Evolutionary conservation across 78 protist genomes (phyloP).

Genomic region (Emiliania huxleyi): DNA sequence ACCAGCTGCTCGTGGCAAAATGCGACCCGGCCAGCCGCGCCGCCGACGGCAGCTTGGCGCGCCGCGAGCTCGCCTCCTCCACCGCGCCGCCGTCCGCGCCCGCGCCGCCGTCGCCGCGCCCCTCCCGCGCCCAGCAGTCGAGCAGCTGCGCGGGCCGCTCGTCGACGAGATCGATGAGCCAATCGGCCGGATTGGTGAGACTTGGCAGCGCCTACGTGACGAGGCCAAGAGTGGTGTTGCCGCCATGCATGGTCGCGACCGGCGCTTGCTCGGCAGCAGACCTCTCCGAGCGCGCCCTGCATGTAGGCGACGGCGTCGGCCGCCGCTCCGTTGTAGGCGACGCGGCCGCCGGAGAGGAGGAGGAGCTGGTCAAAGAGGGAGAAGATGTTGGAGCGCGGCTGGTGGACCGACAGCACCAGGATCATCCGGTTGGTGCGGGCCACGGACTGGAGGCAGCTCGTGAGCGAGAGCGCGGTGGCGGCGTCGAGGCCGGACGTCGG

Average conservation of each 20-base stretch:
- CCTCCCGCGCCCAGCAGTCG: too few species aligned
- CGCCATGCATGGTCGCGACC: too few species aligned
- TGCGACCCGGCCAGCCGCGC: too few species aligned
- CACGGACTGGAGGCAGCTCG: neutral
- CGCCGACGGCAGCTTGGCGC: too few species aligned
- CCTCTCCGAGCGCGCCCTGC: too few species aligned
- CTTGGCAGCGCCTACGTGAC: neutral
- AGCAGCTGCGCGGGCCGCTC: neutral
- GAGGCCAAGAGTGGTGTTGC: too few species aligned
- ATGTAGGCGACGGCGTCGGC: neutral
- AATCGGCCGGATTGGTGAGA: conserved; percentile 51
- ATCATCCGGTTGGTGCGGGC: neutral
- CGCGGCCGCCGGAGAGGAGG: conserved; percentile 31
- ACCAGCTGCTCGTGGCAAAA: too few species aligned
- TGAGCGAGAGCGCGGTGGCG: neutral
- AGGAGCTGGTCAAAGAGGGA: conserved; percentile 37
- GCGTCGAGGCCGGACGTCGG: conserved; percentile 46
- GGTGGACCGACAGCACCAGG: conserved; percentile 52
- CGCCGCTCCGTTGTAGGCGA: conserved; percentile 30
- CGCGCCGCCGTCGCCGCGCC: too few species aligned
- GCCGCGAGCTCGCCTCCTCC: too few species aligned
- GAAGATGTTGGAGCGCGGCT: conserved; percentile 49
- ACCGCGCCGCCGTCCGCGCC: too few species aligned
- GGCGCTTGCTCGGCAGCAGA: too few species aligned
- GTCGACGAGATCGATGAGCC: conserved; percentile 20